phyloP scores from a whole-genome alignment of 805 yeast species.

The Helenozyma rhizophorensis region DNA sequence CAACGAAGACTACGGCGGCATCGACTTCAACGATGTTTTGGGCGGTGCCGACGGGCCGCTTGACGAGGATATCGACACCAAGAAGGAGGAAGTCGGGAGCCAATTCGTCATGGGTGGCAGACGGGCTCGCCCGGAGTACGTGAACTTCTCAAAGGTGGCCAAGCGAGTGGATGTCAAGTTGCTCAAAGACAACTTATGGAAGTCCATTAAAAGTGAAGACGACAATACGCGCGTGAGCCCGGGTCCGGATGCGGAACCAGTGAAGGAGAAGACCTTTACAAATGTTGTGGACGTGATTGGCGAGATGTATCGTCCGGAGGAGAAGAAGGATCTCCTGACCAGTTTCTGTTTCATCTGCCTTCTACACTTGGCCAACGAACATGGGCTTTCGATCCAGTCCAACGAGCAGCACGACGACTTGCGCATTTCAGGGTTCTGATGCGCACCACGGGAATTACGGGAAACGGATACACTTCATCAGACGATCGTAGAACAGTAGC shows the following conservation, averaged over 20 bases:
- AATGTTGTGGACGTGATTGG: slow-evolving; percentile 46
- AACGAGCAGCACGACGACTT: slow-evolving; percentile 40
- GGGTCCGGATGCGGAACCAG: slow-evolving; percentile 12
- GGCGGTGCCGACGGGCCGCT: slow-evolving; percentile 19
- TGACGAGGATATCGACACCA: slow-evolving; percentile 8
- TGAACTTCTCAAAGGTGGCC: slow-evolving; percentile 64
- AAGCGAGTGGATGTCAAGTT: slow-evolving; percentile 73
- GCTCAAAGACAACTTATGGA: slow-evolving; percentile 76
- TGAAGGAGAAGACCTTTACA: slow-evolving; percentile 36
- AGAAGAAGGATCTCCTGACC: slow-evolving; percentile 68
- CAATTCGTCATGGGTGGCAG: slow-evolving; percentile 20
- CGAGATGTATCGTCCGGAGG: slow-evolving; percentile 50
- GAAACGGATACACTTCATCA: neutral
- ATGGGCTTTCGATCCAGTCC: slow-evolving; percentile 57
- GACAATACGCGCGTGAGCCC: slow-evolving; percentile 13
- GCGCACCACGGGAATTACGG: neutral
- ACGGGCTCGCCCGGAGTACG: slow-evolving; percentile 37
- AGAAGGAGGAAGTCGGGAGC: slow-evolving; percentile 11
- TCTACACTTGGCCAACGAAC: slow-evolving; percentile 82
- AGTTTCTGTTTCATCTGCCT: slow-evolving; percentile 82
- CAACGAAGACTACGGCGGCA: slow-evolving; percentile 33
- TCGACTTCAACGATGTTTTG: slow-evolving; percentile 43
- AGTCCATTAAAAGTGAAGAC: slow-evolving; percentile 34
- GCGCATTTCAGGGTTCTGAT: slow-evolving; percentile 18
- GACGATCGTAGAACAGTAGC: too few relatives aligned